Base-by-base conservation (phyloP, 768 basidiomycete genomes). In the Ramaria rubella region DNA sequence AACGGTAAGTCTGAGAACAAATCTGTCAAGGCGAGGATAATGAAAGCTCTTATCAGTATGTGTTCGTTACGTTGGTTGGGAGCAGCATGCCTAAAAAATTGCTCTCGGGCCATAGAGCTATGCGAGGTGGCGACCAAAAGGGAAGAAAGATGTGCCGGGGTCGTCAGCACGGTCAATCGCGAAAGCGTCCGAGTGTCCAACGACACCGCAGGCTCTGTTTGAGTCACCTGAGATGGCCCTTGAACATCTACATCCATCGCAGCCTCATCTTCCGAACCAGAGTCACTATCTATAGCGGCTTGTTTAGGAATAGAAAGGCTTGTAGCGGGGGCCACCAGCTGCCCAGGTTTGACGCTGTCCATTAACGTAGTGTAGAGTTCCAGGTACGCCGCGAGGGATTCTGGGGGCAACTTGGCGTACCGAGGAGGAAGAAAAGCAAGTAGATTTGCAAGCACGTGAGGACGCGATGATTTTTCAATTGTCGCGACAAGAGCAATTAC, bases 381-480 rank as follows among this genome's bases (percentile, higher is more conserved):
- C 19, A 89, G 70, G 59, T 87, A 88, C 6, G 75, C 69, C 19
- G 65, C 68, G 15, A 89, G 65, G 2, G 81, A 72, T 0, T 72
- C 57, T 2, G 71, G 60, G 0, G 76, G 68, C 12, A 88, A 70
- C 6, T 68, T 67, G 9, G 75, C 60, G 64, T 90, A 86, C 42
- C 85, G 77, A 1, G 86, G 81, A 1, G 81, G 72, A 11, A 76
- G 75, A 65, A 94, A 85, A 26, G 81, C 75, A 52, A 81, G 68
- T 12, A 90, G 69, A 63, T 91, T 94, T 1, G 90, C 85, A 6
- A 90, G 63, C 4, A 94, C 76, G 63, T 93, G 81, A 4, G 70
- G 66, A 52, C 65, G 23, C 30, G 40, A 56, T 19, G 44, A 24
- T 19, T 27, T 33, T 17, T 26, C 23, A 36, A 56, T 49, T n/a